A percentile compares a stretch with the other conserved stretches of the same genome.
phyloP scores from a whole-genome alignment of 1,284 basidiomycete genomes.

The Malassezia japonica region DNA sequence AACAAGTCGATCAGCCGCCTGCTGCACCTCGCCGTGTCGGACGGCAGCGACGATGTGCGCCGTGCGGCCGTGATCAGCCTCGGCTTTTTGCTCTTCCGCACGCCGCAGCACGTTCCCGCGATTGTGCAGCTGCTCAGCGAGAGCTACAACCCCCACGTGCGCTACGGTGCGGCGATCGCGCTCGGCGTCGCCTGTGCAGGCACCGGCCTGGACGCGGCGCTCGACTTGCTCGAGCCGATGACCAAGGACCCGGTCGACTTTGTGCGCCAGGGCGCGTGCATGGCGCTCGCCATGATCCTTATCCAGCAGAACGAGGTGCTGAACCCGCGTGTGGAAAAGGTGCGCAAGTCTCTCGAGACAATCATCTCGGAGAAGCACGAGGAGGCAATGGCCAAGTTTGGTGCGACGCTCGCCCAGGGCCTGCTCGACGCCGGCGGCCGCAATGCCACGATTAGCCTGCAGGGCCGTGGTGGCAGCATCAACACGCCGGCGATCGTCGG shows the following conservation, averaged over 20 bases:
- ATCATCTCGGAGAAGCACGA: constrained; percentile 47
- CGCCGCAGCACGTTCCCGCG: constrained; percentile 46
- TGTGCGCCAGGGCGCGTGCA: constrained; percentile 46
- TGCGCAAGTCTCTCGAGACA: constrained; percentile 42
- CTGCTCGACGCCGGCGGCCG: constrained; percentile 46
- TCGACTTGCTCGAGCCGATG: constrained; percentile 46
- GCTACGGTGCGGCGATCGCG: constrained; percentile 47
- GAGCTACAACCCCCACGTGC: constrained; percentile 48
- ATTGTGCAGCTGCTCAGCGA: constrained; percentile 48
- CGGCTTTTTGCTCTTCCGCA: constrained; percentile 47
- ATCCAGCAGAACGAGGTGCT: constrained; percentile 46
- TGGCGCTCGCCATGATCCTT: constrained; percentile 44
- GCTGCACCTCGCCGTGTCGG: constrained; percentile 45
- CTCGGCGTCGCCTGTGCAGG: constrained; percentile 47
- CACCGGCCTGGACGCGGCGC: constrained; percentile 45
- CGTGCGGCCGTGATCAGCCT: constrained; percentile 45
- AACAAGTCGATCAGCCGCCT: constrained; percentile 44
- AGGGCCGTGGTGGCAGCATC: constrained; percentile 37
- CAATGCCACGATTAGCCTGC: constrained; percentile 46
- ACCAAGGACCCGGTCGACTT: constrained; percentile 48
- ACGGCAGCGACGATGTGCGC: constrained; percentile 47
- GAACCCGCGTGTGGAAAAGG: constrained; percentile 40
- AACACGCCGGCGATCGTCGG: constrained; percentile 48
- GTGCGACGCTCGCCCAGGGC: constrained; percentile 44
- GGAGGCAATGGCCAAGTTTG: constrained; percentile 49